Evolutionary conservation across 768 basidiomycete species (phyloP).

Genomic region (Grammothele lineata): DNA sequence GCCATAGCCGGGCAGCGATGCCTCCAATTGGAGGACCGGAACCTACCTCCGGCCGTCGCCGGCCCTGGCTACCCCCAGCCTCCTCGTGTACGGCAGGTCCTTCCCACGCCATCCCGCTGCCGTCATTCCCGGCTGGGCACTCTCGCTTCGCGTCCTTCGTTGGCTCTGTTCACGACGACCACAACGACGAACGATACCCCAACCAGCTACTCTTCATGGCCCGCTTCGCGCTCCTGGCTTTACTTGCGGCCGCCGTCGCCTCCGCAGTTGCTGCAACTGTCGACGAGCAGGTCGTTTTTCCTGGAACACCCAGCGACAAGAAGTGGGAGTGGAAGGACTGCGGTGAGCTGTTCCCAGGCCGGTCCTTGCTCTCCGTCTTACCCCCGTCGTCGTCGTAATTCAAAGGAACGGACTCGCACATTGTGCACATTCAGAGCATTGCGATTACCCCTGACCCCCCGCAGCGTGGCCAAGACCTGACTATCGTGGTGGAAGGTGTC

Average conservation of each 20-base stretch:
- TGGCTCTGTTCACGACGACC: constrained; percentile 10
- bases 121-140: constrained; percentile 11
- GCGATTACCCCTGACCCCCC: constrained; percentile 83
- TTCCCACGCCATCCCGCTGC: constrained; percentile 11
- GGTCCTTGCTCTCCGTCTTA: too few species aligned
- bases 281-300: constrained; percentile 29
- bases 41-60: too few species aligned
- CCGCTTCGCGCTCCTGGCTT: constrained; percentile 21
- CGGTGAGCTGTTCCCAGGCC: constrained; percentile 46
- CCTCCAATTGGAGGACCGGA: too few species aligned
- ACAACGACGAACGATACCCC: too few species aligned
- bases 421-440: constrained; percentile 68
- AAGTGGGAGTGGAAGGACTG: constrained; percentile 54
- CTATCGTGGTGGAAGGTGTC: constrained; percentile 70
- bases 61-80: background rate
- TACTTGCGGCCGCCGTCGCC: constrained; percentile 24
- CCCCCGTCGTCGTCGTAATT: too few species aligned
- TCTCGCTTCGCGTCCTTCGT: constrained; percentile 2
- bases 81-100: background rate
- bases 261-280: constrained; percentile 20
- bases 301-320: constrained; percentile 11
- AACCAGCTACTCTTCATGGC: constrained; percentile 16
- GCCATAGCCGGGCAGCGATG: too few species aligned
- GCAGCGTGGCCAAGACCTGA: constrained; percentile 78
- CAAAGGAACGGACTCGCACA: constrained; percentile 42